phyloP scores from a whole-genome alignment of 208 protist genomes.

The Trichomonas vaginalis region DNA sequence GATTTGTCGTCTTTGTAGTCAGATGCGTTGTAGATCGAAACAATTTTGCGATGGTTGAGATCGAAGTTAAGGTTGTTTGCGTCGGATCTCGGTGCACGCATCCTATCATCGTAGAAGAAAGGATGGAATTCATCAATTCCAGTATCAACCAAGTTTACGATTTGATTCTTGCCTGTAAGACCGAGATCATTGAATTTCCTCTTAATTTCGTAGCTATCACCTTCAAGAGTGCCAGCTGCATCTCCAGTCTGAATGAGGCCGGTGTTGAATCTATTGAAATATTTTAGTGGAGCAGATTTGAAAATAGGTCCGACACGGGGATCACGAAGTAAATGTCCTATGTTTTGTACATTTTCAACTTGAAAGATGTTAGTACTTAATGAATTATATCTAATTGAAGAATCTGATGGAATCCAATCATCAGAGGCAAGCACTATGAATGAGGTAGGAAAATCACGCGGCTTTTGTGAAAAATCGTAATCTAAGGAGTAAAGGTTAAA shows the following conservation, averaged over 20 bases:
- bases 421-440: not conserved
- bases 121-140: not conserved
- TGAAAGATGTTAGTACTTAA: not conserved
- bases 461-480: not conserved
- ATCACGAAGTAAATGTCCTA: not conserved
- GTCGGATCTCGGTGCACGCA: not conserved
- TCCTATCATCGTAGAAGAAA: not conserved
- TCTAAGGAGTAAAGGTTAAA: not conserved
- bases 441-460: not conserved
- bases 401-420: not conserved
- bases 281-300: not conserved
- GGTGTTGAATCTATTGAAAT: not conserved
- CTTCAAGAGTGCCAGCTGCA: not conserved
- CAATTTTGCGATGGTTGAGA: not conserved
- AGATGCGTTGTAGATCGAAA: not conserved
- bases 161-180: not conserved
- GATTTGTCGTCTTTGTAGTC: not conserved
- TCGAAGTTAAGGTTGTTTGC: not conserved
- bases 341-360: not conserved
- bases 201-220: not conserved
- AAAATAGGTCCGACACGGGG: not conserved
- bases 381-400: not conserved
- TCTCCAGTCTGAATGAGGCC: not conserved
- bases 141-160: not conserved
- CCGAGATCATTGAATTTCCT: not conserved